Base-by-base conservation (phyloP, 106 monocot species). In the Agapanthus africanus region DNA sequence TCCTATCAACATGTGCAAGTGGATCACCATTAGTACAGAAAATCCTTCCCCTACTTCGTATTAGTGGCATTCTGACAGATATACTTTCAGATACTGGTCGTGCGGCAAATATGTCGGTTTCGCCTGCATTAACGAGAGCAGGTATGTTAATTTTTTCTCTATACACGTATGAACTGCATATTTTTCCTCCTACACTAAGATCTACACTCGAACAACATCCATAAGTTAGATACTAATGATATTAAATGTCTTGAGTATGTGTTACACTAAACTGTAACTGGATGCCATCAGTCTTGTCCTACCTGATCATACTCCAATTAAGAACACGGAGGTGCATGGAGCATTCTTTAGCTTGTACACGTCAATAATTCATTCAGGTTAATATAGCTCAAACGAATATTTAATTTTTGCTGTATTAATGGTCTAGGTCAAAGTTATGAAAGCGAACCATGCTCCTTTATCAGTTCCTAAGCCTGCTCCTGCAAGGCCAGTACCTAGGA, bases 1-100 rank as follows among this genome's bases (percentile, higher is more conserved):
- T 99, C 46, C 79, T 99, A 0, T 93, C 99, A 28, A 93, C 93
- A 63, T 99, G 92, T 74, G 99, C 99, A 51, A 93, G 87, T 78
- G 99, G 99, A 67, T 99, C 99, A 19, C 81, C 93, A 11, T 72
- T 99, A 68, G 84, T 76, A 31, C 67, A 90, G 16, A 99, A 99
- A 74, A 93, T 85, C 31, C 90, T 99, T 54, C 84, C 90, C 33
- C 90, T 93, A 49, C 82, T 93, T 71, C 90, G 93, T 70, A 90
- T 99, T 42, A 99, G 93, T 73, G 76, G 93, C 37, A 87, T 85
- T 66, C 78, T 99, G 40, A 99, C 90, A 73, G 99, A 92, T 66
- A 93, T 93, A 62, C 87, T 99, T 71, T 84, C 84, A 25, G 90
- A 90, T 54, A 90, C 93, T 71, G 85, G 90, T 37, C 71, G 93